Evolutionary conservation across 1,284 basidiomycete species (phyloP).

Genomic region (Vanrija pseudolonga): DNA sequence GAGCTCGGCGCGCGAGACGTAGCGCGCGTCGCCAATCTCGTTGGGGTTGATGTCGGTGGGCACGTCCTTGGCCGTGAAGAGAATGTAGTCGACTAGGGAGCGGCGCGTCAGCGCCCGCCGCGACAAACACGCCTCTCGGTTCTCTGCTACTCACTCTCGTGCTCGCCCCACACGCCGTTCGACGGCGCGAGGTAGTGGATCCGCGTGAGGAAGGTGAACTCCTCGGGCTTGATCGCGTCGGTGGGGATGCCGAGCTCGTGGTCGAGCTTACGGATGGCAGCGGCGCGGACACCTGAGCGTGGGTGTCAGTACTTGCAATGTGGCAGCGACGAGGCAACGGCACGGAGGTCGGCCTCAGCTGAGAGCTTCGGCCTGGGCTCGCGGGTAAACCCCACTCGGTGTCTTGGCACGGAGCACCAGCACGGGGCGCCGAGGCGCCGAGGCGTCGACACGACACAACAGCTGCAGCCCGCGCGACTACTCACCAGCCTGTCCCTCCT

Average conservation of each 20-base stretch:
- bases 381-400: no score
- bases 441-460: not conserved
- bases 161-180: conserved; percentile 93
- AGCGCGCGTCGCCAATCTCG: conserved; percentile 87
- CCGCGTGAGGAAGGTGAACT: conserved; percentile 91
- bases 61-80: conserved; percentile 89
- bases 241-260: conserved; percentile 93
- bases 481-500: conserved; percentile 67
- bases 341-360: not conserved
- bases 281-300: conserved; percentile 65
- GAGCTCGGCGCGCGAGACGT: conserved; percentile 86
- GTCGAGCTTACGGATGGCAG: conserved; percentile 90
- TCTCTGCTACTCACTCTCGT: conserved; percentile 75
- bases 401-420: no score
- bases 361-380: no score
- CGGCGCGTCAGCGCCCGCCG: not conserved
- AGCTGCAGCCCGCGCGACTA: not conserved
- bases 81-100: conserved; percentile 89
- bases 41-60: conserved; percentile 80
- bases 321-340: not conserved
- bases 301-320: not conserved
- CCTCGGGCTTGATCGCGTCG: conserved; percentile 63
- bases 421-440: not conserved
- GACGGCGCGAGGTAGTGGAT: conserved; percentile 98
- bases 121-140: no score